Evolutionary conservation across 768 basidiomycete genomes (phyloP).

Genomic region (Pholiota molesta): DNA sequence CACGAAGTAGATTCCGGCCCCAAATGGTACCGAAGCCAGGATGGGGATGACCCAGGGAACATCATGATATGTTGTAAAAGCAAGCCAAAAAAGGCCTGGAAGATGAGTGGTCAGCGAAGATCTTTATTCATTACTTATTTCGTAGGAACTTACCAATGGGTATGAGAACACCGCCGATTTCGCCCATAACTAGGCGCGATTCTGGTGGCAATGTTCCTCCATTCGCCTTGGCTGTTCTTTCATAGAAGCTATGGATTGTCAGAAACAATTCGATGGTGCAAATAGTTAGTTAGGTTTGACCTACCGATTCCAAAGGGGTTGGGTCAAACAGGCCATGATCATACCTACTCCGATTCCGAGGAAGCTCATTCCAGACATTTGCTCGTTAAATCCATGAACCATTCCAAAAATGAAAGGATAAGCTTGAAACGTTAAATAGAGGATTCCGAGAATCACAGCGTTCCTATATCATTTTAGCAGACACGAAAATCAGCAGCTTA

Average conservation of each 20-base stretch:
- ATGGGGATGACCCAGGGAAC: constrained; percentile 72
- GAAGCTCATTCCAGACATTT: constrained; percentile 58
- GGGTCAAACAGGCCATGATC: constrained; percentile 48
- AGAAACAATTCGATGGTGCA: background rate
- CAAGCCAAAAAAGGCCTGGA: constrained; percentile 61
- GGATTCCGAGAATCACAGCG: constrained; percentile 44
- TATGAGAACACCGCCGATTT: constrained; percentile 67
- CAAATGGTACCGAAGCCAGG: constrained; percentile 67
- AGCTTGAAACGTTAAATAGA: constrained; percentile 69
- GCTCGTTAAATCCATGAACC: constrained; percentile 50
- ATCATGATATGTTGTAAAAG: constrained; percentile 50
- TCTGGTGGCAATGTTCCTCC: constrained; percentile 64
- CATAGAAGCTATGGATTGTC: constrained; percentile 35
- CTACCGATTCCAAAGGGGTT: constrained; percentile 62
- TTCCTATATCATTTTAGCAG: constrained; percentile 47
- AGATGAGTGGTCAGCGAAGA: no score
- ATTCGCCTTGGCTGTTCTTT: constrained; percentile 37
- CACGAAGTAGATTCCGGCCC: constrained; percentile 63
- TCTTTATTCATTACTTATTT: no score
- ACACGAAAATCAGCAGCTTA: constrained; percentile 26
- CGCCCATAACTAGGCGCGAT: constrained; percentile 63
- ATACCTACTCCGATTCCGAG: constrained; percentile 65
- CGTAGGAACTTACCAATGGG: constrained; percentile 36
- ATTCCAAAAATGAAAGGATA: constrained; percentile 56
- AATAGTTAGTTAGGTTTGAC: constrained; percentile 14